Evolutionary conservation across 441 rosid genomes (phyloP).

Genomic region (Mallotus repandus): DNA sequence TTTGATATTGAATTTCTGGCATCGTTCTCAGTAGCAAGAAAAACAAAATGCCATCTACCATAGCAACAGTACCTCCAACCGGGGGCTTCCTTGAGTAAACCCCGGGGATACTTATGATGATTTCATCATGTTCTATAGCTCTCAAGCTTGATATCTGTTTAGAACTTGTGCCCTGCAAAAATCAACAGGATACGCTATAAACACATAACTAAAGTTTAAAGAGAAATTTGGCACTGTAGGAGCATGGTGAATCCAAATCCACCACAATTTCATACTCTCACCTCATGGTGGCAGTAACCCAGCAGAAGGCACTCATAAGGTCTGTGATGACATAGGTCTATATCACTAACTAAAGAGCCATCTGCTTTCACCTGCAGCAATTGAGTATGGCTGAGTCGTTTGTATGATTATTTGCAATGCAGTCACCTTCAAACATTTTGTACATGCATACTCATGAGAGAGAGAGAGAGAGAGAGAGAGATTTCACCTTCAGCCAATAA

Average conservation of each 20-base stretch:
- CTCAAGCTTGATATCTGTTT: slow-evolving; percentile 30
- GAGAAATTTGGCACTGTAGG: neutral
- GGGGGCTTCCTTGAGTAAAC: slow-evolving; percentile 91
- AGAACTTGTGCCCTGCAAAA: slow-evolving; percentile 38
- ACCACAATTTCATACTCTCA: slow-evolving; percentile 23
- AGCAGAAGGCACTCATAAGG: slow-evolving; percentile 86
- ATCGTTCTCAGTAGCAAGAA: neutral
- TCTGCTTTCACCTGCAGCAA: slow-evolving; percentile 75
- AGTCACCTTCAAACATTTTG: slow-evolving; percentile 8
- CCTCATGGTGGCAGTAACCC: slow-evolving; percentile 59
- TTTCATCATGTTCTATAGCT: slow-evolving; percentile 41
- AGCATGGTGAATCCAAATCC: slow-evolving; percentile 2
- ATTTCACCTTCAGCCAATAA: slow-evolving; percentile 81
- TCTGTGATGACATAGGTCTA: slow-evolving; percentile 87
- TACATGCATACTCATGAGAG: neutral
- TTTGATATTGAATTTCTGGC: neutral
- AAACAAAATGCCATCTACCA: slow-evolving; percentile 3
- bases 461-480: slow-evolving; percentile 3
- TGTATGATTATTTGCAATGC: slow-evolving; percentile 20
- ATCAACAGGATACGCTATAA: slow-evolving; percentile 15
- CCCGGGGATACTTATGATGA: slow-evolving; percentile 75
- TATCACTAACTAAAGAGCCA: slow-evolving; percentile 66
- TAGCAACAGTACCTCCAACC: slow-evolving; percentile 54
- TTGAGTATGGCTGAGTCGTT: slow-evolving; percentile 10
- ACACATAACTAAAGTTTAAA: neutral